Base-by-base conservation (phyloP, 805 yeast genomes). In the Candida krabiensis region DNA sequence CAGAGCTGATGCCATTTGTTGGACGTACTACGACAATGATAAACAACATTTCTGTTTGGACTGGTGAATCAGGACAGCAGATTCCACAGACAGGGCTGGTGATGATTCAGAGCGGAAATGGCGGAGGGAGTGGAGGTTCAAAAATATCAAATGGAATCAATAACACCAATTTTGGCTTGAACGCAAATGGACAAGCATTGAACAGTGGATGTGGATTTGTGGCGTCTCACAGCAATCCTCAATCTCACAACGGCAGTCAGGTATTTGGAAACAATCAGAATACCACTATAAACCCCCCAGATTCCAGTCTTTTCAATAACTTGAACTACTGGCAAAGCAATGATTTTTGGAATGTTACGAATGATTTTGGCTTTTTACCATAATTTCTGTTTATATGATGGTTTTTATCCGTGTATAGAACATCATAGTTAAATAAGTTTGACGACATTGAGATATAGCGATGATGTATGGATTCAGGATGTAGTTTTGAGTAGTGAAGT, bases 11-110 rank as follows among this genome's bases (percentile, higher is more conserved):
- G 28, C 66, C 66, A 19, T 62, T 64, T 46, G 65, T 58, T 21
- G 75, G 72, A 11, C 69, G 80, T 18, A 73, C 82, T 1, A 77
- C 75, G 28, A 71, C 71, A 22, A 78, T 78, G 84, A 78, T 78
- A 49, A 76, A 67, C 50, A 76, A 77, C 48, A 78, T 78, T 25
- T 75, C 80, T 0, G 73, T 71, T 1, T 78, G 84, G 84, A 77
- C 82, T 0, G 76, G 72, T 14, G 71, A 68, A 41, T 59, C 66
- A 23, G 72, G 71, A 24, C 71, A 64, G 39, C 68, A 64, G 42
- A 56, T 64, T 15, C 67, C 65, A 11, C 65, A 61, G 38, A 59
- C 65, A 3, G 66, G 68, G 2, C 44, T 61, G 21, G 55, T 52
- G 12, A 55, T 53, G 50, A 44, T 58, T 17, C 58, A 56, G 31